Conservation (phyloP, 2,329 filamentous ascomycete species). For the Aspergillus fructus region DNA sequence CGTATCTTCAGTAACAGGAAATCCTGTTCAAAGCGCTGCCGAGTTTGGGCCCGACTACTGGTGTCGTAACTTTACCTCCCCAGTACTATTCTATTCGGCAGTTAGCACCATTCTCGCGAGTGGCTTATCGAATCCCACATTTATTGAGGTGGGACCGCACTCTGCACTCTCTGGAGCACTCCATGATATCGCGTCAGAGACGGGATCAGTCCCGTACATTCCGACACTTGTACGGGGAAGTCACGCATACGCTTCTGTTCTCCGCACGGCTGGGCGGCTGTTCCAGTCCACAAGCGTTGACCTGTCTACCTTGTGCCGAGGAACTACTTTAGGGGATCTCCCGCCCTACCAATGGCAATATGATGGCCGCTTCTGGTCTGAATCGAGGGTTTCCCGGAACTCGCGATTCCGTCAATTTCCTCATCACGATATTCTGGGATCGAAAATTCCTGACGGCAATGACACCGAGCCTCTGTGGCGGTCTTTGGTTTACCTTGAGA, state of each 20-base stretch:
- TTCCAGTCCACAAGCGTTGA: constrained; percentile 6
- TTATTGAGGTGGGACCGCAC: constrained; percentile 39
- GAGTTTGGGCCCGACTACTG: constrained; percentile 20
- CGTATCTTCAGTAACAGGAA: constrained; percentile 16
- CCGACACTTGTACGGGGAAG: neutral
- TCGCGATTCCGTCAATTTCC: constrained; percentile 24
- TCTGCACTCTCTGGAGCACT: constrained; percentile 34
- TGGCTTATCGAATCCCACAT: constrained; percentile 11
- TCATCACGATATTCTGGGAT: constrained; percentile 27
- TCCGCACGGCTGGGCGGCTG: constrained; percentile 13
- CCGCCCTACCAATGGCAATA: constrained; percentile 47
- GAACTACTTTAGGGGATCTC: constrained; percentile 23
- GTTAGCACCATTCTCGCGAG: constrained; percentile 10
- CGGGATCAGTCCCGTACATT: neutral
- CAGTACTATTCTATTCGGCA: constrained; percentile 18
- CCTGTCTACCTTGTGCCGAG: neutral
- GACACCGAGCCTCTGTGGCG: constrained; percentile 43
- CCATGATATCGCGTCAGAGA: constrained; percentile 14
- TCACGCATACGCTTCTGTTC: constrained; percentile 5
- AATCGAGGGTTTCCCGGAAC: constrained; percentile 24
- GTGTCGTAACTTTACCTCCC: constrained; percentile 21
- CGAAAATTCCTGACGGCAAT: constrained; percentile 14
- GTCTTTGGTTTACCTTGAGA: constrained; percentile 37
- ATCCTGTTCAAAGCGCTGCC: neutral
- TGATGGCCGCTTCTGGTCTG: constrained; percentile 39